Conservation (phyloP, 129 eudicot species). For the Flaveria bidentis region DNA sequence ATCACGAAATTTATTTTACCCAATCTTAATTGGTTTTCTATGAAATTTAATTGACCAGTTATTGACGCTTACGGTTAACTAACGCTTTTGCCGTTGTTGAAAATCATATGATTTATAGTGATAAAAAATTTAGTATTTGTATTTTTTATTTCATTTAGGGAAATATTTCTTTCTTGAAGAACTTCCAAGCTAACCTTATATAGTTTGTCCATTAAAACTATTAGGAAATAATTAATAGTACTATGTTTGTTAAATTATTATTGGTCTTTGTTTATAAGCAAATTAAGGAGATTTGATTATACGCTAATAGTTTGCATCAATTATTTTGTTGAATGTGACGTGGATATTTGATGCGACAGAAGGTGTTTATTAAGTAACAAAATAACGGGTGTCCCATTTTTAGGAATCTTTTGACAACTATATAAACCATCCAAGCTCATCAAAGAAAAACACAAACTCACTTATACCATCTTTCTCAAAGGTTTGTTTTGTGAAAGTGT, state of each 20-base stretch:
- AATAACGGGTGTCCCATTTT: constrained; percentile 32
- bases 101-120: too few relatives aligned
- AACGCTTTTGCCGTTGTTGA: too few relatives aligned
- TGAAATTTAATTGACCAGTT: too few relatives aligned
- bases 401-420: constrained; percentile 37
- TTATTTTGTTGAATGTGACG: neutral
- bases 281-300: neutral
- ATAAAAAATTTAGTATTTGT: too few relatives aligned
- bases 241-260: neutral
- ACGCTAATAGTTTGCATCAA: neutral
- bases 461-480: constrained; percentile 23
- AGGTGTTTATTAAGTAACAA: neutral
- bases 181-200: too few relatives aligned
- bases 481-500: constrained; percentile 37
- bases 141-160: too few relatives aligned
- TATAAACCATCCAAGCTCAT: constrained; percentile 46
- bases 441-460: constrained; percentile 26
- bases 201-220: too few relatives aligned
- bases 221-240: too few relatives aligned
- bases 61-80: too few relatives aligned
- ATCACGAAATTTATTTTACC: too few relatives aligned
- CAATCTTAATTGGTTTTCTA: too few relatives aligned
- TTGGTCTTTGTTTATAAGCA: neutral
- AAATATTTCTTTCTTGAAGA: too few relatives aligned
- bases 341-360: constrained; percentile 23